Base-by-base conservation (phyloP, 2,329 filamentous ascomycete genomes). In the Stachybotrys elegans region DNA sequence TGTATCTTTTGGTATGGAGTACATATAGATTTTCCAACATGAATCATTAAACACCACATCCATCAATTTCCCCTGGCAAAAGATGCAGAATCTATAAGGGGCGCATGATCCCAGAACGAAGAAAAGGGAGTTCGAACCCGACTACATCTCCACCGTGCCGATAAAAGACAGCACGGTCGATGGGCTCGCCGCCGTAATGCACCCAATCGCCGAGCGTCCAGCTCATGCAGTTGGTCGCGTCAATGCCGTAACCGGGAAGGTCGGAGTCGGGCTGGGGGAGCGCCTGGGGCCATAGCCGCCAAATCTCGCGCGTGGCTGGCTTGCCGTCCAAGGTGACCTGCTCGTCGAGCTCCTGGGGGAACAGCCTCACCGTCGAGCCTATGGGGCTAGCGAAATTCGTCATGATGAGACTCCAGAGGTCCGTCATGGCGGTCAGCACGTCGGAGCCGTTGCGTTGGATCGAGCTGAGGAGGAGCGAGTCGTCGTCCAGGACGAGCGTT, bases 131-230 rank as follows among this genome's bases (percentile, higher is more conserved):
- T 43, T 69, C 61, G 16, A 66, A 48, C 0, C 61, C 60, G 23
- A 56, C 19, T 2, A 63, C 56, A 6, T 50, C 35, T 3, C 52
- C 52, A 5, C 40, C 42, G 40, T 62, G 54, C 31, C 52, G 49
- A 17, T 59, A 54, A 36, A 68, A 55, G 2, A 65, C 34, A 7
- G 66, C 46, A 7, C 58, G 48, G 36, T 67, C 62, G 11, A 67
- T 27, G 2, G 62, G 55, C 44, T 65, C 54, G 9, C 59, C 51
- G 0, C 60, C 61, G 43, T 67, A 67, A 22, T 62, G 57, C 19
- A 67, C 47, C 61, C 59, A 68, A 25, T 66, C 61, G 1, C 55
- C 56, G 5, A 61, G 44, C 25, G 55, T 59, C 63, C 62, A 67
- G 4, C 54, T 49, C 2, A 54, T 21, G 31, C 62, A 66, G 16